phyloP scores from a whole-genome alignment of 768 basidiomycete genomes.

The Collybiopsis luxurians region DNA sequence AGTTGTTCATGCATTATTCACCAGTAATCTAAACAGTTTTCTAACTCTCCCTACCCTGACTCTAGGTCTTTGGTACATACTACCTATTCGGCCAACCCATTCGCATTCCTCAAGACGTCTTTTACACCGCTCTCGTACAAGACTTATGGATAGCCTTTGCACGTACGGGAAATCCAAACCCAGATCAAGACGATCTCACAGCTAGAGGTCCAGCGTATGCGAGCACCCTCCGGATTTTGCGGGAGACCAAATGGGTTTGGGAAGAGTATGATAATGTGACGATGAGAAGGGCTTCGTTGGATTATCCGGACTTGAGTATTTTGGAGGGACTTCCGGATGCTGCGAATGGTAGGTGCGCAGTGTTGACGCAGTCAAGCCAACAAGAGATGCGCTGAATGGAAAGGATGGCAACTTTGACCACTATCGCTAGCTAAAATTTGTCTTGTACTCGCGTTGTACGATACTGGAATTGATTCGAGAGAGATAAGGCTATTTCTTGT shows the following conservation, averaged over 20 bases:
- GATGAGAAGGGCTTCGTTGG: not conserved
- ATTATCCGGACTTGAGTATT: not conserved
- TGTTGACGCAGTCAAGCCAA: too few relatives aligned
- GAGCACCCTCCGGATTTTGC: not conserved
- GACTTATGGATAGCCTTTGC: constrained; percentile 2
- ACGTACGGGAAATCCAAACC: constrained; percentile 1
- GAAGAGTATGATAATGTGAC: not conserved
- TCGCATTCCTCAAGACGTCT: constrained; percentile 12
- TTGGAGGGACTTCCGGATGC: not conserved
- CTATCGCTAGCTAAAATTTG: too few relatives aligned
- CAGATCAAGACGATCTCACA: not conserved
- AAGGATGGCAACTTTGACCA: too few relatives aligned
- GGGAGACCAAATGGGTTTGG: constrained; percentile 2
- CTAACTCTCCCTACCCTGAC: too few relatives aligned
- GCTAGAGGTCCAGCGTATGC: not conserved
- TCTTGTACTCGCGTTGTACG: too few relatives aligned
- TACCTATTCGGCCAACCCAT: constrained; percentile 16
- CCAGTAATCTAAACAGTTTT: too few relatives aligned
- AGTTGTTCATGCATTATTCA: too few relatives aligned
- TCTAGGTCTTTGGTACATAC: constrained; percentile 17
- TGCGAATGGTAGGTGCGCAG: constrained; percentile 3
- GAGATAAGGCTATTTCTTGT: too few relatives aligned
- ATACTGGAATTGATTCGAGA: too few relatives aligned
- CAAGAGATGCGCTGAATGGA: too few relatives aligned
- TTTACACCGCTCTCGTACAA: constrained; percentile 4